Base-by-base conservation (phyloP, 129 eudicot genomes). In the Sambucus nigra region DNA sequence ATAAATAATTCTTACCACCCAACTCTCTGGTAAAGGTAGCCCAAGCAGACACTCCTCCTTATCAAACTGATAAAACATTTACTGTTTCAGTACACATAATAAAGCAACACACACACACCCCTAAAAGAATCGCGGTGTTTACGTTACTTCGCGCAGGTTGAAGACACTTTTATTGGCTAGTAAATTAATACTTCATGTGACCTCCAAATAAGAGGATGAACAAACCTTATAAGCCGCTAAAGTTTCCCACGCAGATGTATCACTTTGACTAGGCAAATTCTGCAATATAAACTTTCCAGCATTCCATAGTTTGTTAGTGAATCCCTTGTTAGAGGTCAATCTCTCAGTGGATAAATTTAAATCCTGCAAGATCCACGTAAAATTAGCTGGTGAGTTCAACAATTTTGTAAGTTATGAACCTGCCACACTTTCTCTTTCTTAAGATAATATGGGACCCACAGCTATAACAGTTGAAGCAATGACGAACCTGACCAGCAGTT, bases 241-340 rank as follows among this genome's bases (percentile, higher is more conserved):
- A 55, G 58, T 73, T 50, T 73, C 80, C 81, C 86, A 77, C 44
- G 94, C 86, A 55, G 94, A 64, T 49, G 33, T 15, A 62, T 91
- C 91, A 69, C 67, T 77, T 82, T 64, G 84, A 64, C 28, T 42
- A 18, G 99, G 99, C 78, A 91, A 74, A 80, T 86, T 91, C 65
- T 82, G 95, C 67, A 91, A 60, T 47, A 91, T 74, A 68, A 86
- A 91, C 70, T 91, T 91, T 27, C 99, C 99, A 63, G 95, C 99
- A 73, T 91, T 91, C 99, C 99, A 91, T 57, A 91, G 66, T 55
- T 91, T 91, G 72, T 91, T 91, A 61, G 99, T 91, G 77, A 91
- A 86, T 27, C 94, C 95, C 73, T 91, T 91, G 69, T 86, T 91
- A 62, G 99, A 71, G 25, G 69, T 69, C 83, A 91, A 67, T 67